phyloP scores from a whole-genome alignment of 2,329 filamentous ascomycete species.

The Chrysoporthe deuterocubensis region DNA sequence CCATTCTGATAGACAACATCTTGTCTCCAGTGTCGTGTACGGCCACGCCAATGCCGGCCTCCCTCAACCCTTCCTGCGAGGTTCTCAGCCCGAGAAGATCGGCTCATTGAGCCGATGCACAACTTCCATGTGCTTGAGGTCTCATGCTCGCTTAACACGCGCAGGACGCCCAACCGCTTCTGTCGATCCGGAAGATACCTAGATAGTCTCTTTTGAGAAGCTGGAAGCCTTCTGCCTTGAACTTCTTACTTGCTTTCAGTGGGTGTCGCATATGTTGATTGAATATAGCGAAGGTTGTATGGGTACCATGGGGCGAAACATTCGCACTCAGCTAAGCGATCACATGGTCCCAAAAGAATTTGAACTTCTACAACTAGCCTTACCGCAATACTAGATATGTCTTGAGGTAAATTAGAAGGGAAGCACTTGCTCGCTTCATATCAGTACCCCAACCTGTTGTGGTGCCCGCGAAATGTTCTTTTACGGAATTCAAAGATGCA shows the following conservation, averaged over 20 bases:
- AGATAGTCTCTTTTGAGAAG: conserved; percentile 17
- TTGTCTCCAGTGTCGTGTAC: conserved; percentile 26
- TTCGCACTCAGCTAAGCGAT: too few relatives aligned
- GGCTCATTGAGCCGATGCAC: conserved; percentile 29
- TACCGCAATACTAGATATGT: too few relatives aligned
- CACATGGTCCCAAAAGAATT: too few relatives aligned
- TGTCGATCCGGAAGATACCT: conserved; percentile 14
- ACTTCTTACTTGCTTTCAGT: not conserved
- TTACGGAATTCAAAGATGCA: too few relatives aligned
- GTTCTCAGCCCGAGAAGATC: conserved; percentile 12
- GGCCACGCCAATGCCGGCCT: conserved; percentile 22
- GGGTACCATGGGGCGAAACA: too few relatives aligned
- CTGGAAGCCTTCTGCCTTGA: not conserved
- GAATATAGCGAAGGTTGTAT: too few relatives aligned
- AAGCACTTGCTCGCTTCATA: too few relatives aligned
- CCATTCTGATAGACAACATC: conserved; percentile 26
- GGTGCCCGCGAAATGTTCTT: too few relatives aligned
- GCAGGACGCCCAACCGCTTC: conserved; percentile 28
- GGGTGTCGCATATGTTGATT: too few relatives aligned
- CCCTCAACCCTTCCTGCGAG: conserved; percentile 23
- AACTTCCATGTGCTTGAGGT: conserved; percentile 13
- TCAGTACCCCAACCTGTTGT: too few relatives aligned
- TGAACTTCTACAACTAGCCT: too few relatives aligned
- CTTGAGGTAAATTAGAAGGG: too few relatives aligned
- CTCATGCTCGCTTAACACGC: conserved; percentile 27